Evolutionary conservation across 495 filamentous ascomycete genomes (phyloP).

Genomic region (Recurvomyces mirabilis): DNA sequence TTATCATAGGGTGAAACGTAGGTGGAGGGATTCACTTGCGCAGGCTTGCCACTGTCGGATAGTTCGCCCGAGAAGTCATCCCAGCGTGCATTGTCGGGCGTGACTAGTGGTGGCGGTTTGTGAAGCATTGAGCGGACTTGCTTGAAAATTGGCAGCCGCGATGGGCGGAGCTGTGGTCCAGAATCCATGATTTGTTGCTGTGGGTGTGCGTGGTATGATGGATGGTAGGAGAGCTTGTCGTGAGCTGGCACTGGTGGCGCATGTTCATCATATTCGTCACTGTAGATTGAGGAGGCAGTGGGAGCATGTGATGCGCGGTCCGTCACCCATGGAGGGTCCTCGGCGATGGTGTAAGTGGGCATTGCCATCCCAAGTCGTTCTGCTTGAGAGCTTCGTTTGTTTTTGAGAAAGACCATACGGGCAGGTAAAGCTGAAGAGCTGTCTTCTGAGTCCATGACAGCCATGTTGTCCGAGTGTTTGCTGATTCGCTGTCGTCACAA

Average conservation of each 20-base stretch:
- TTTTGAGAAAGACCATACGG: conserved; percentile 8
- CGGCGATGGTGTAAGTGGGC: conserved; percentile 14
- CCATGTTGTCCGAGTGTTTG: conserved; percentile 5
- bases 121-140: conserved; percentile 20
- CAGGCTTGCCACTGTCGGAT: conserved; percentile 9
- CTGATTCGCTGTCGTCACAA: too few relatives aligned
- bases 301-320: background rate
- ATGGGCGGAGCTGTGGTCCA: conserved; percentile 11
- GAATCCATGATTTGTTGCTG: conserved; percentile 15
- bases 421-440: conserved; percentile 2
- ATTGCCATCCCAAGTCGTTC: conserved; percentile 7
- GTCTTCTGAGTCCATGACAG: conserved; percentile 6
- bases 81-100: conserved; percentile 14
- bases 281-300: conserved; percentile 4
- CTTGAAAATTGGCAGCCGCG: conserved; percentile 19
- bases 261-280: conserved; percentile 6
- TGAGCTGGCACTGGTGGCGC: background rate
- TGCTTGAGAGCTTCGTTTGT: conserved; percentile 10
- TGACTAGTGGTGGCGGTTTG: conserved; percentile 13
- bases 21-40: conserved; percentile 11
- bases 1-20: conserved; percentile 12
- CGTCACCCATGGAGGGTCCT: conserved; percentile 10
- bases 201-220: conserved; percentile 17
- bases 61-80: conserved; percentile 16
- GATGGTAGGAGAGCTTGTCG: conserved; percentile 6